These are phyloP conservation scores for Chlamydomonas applanata DNA, from an alignment of 139 green algal genomes.

Conservation along the genomic window DNA sequence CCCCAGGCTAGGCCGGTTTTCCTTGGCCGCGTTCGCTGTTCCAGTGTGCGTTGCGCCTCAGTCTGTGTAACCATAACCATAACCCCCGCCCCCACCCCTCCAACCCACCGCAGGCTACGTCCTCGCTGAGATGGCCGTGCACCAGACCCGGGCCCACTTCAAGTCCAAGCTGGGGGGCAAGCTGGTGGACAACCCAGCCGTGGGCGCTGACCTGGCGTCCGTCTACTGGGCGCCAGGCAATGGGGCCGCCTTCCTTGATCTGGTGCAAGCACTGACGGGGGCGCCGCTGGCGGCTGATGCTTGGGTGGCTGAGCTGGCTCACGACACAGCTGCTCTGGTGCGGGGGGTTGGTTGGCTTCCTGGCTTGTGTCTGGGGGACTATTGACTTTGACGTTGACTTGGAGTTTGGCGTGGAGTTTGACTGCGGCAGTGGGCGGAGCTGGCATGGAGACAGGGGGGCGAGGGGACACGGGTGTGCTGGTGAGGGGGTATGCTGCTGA, in stretches of 20 bases:
- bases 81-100: neutral
- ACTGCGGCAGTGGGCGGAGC: too few relatives aligned
- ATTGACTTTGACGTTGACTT: neutral
- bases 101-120: conserved; percentile 20
- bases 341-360: neutral
- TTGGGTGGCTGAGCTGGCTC: conserved; percentile 50
- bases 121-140: conserved; percentile 70
- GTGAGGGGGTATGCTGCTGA: neutral
- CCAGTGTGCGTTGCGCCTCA: too few relatives aligned
- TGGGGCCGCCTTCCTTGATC: conserved; percentile 63
- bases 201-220: conserved; percentile 33
- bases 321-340: conserved; percentile 33
- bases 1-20: too few relatives aligned
- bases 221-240: conserved; percentile 72
- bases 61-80: too few relatives aligned
- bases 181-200: conserved; percentile 39
- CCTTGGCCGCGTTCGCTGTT: too few relatives aligned
- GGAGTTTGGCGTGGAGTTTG: neutral
- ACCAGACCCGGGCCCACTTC: conserved; percentile 75
- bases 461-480: neutral
- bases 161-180: conserved; percentile 44
- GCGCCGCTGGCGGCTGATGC: conserved; percentile 45
- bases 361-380: neutral
- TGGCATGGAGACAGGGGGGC: too few relatives aligned
- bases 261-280: conserved; percentile 55